A percentile compares a stretch with the other conserved stretches of the same genome.
These are phyloP conservation scores for Mrakia hoshinonis DNA, from an alignment of 768 basidiomycete species.

Conservation along the genomic window DNA sequence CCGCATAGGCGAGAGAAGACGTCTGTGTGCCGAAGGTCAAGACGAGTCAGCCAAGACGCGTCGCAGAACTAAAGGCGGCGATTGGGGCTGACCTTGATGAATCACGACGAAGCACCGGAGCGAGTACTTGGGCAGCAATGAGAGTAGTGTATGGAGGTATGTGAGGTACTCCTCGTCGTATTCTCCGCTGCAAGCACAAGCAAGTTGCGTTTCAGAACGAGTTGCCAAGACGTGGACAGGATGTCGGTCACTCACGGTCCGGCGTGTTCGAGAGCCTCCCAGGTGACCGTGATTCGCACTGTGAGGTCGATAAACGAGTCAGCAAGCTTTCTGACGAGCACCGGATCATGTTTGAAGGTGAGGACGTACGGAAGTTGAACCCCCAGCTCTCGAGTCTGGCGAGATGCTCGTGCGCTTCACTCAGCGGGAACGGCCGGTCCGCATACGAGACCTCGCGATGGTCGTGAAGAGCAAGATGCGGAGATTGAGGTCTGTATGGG, in stretches of 20 bases:
- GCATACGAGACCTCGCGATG: slow-evolving; percentile 69
- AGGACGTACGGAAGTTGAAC: slow-evolving; percentile 47
- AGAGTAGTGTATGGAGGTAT: slow-evolving; percentile 64
- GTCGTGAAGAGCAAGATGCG: slow-evolving; percentile 53
- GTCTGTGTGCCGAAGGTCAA: background rate
- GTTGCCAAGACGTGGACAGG: background rate
- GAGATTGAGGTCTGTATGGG: slow-evolving; percentile 52
- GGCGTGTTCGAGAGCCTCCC: slow-evolving; percentile 92
- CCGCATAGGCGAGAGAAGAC: slow-evolving; percentile 78
- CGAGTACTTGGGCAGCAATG: slow-evolving; percentile 62
- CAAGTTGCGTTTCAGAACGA: too few relatives aligned
- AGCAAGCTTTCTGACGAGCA: background rate
- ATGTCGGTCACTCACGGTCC: slow-evolving; percentile 60
- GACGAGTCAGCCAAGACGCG: background rate
- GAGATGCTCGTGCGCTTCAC: slow-evolving; percentile 78
- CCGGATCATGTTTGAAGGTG: too few relatives aligned
- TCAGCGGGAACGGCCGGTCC: slow-evolving; percentile 79
- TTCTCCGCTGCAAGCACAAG: slow-evolving; percentile 51
- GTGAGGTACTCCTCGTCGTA: slow-evolving; percentile 76
- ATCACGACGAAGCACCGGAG: slow-evolving; percentile 21
- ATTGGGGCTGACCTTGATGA: slow-evolving; percentile 12
- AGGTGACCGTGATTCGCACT: slow-evolving; percentile 90
- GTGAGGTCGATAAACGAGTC: background rate
- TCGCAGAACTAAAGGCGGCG: too few relatives aligned
- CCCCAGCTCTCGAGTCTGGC: slow-evolving; percentile 31